Evolutionary conservation across 768 basidiomycete genomes (phyloP).

Genomic region (Suillus alpinus): DNA sequence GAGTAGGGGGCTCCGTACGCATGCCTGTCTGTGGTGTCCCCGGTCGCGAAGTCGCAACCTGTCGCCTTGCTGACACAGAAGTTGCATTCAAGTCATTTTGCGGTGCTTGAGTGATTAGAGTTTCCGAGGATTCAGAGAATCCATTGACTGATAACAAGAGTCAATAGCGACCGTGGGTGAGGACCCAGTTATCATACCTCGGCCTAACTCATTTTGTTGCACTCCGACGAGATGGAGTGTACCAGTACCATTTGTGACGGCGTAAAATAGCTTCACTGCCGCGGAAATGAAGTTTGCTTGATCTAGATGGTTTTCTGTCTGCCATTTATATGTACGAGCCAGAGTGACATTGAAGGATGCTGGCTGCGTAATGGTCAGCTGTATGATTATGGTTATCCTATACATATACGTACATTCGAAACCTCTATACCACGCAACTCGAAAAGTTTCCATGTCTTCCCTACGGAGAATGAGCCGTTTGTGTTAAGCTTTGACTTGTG

Average conservation of each 20-base stretch:
- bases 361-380: constrained; percentile 41
- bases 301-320: constrained; percentile 72
- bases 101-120: constrained; percentile 16
- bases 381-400: constrained; percentile 12
- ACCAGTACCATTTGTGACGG: constrained; percentile 40
- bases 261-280: constrained; percentile 59
- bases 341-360: constrained; percentile 77
- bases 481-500: constrained; percentile 98
- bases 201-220: constrained; percentile 35
- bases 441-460: constrained; percentile 89
- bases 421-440: constrained; percentile 84
- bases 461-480: constrained; percentile 93
- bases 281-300: constrained; percentile 71
- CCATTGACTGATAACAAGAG: constrained; percentile 10
- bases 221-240: constrained; percentile 61
- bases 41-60: constrained; percentile 8
- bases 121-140: constrained; percentile 16
- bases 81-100: constrained; percentile 6
- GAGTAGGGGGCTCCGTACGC: constrained; percentile 16
- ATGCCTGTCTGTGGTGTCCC: background rate
- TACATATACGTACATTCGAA: constrained; percentile 52
- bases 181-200: constrained; percentile 28
- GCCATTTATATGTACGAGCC: constrained; percentile 88
- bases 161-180: background rate
- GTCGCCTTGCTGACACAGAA: background rate